Evolutionary conservation across 345 rosid genomes (phyloP).

Genomic region (Isatis tinctoria): DNA sequence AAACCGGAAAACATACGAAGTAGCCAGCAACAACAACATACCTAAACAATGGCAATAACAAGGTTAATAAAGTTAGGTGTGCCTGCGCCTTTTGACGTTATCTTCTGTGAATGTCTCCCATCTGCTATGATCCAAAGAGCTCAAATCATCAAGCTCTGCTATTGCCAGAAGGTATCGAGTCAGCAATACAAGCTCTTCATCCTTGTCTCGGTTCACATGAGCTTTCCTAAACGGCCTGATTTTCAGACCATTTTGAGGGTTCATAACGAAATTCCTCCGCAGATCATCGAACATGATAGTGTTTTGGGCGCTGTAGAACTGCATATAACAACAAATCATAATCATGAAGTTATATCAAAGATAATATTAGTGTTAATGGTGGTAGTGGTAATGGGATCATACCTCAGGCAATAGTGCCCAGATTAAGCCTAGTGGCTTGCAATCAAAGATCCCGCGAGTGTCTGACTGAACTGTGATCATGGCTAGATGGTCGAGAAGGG

Average conservation of each 20-base stretch:
- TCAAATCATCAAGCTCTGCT: constrained; percentile 76
- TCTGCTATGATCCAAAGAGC: constrained; percentile 61
- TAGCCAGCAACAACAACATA: neutral
- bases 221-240: constrained; percentile 88
- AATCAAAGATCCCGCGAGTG: constrained; percentile 76
- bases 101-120: constrained; percentile 76
- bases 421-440: constrained; percentile 90
- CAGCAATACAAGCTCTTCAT: constrained; percentile 84
- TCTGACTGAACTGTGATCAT: constrained; percentile 97
- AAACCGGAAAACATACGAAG: constrained; percentile 7
- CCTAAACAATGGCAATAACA: neutral
- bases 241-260: constrained; percentile 81
- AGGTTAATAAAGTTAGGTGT: constrained; percentile 16
- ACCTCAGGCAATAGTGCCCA: constrained; percentile 94
- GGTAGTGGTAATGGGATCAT: constrained; percentile 3
- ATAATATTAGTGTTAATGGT: neutral
- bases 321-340: constrained; percentile 18
- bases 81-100: constrained; percentile 67
- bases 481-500: constrained; percentile 86
- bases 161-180: constrained; percentile 81
- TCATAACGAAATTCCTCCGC: constrained; percentile 87
- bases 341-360: neutral
- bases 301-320: constrained; percentile 76
- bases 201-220: constrained; percentile 76
- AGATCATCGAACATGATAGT: constrained; percentile 98